Evolutionary conservation across 371 early-diverging fungal species (phyloP).

Genomic region (Rhizomucor pusillus): DNA sequence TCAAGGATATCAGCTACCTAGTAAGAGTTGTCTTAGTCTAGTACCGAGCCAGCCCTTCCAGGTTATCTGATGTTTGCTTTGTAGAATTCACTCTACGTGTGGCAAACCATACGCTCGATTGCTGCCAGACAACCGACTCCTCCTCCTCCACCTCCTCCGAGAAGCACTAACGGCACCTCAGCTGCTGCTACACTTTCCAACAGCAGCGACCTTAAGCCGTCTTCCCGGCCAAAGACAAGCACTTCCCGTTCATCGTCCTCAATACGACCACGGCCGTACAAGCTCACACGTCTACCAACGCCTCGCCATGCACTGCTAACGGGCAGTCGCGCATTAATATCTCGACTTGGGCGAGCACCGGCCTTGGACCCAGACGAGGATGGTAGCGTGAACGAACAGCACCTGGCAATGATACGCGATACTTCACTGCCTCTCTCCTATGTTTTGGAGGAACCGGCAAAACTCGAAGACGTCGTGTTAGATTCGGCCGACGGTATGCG

Average conservation of each 20-base stretch:
- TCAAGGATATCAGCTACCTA: conserved; percentile 43
- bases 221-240: too few species aligned
- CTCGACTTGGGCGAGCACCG: conserved; percentile 26
- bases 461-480: conserved; percentile 25
- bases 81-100: conserved; percentile 15
- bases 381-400: neutral
- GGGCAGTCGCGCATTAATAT: conserved; percentile 27
- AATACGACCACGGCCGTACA: conserved; percentile 6
- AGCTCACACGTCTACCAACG: conserved; percentile 18
- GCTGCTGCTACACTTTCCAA: neutral
- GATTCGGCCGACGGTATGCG: conserved; percentile 31
- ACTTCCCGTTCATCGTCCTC: neutral
- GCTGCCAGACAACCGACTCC: conserved; percentile 1
- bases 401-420: conserved; percentile 22
- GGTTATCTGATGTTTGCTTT: too few species aligned
- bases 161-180: neutral
- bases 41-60: too few species aligned
- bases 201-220: too few species aligned
- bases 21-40: conserved; percentile 22
- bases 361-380: conserved; percentile 7
- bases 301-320: conserved; percentile 27
- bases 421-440: conserved; percentile 45
- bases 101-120: conserved; percentile 16
- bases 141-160: neutral
- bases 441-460: conserved; percentile 37